A percentile compares a stretch with the other conserved stretches of the same genome.
Conservation (phyloP, 2,329 filamentous ascomycete species). For the Diaporthe sp. region DNA sequence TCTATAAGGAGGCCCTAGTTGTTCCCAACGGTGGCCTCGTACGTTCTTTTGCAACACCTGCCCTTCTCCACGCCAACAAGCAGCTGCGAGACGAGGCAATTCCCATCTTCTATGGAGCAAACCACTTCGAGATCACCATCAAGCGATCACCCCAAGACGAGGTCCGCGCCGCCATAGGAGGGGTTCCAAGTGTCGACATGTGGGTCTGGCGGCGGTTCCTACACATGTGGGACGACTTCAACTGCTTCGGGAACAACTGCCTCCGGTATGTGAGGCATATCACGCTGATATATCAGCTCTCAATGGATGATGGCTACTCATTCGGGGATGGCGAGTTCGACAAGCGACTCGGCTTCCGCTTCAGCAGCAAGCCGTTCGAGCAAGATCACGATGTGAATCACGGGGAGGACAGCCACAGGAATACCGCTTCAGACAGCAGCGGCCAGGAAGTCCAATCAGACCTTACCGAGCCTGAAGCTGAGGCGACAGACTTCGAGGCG, state of each 20-base stretch:
- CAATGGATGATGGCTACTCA: neutral
- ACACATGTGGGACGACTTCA: neutral
- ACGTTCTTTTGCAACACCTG: neutral
- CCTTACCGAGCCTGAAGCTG: neutral
- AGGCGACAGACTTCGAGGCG: too few relatives aligned
- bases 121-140: neutral
- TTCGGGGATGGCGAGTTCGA: neutral
- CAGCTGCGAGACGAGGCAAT: neutral
- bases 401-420: too few relatives aligned
- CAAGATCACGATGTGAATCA: neutral
- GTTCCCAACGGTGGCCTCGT: accelerated
- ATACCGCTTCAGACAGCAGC: too few relatives aligned
- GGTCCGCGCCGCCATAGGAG: too few relatives aligned
- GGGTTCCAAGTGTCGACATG: too few relatives aligned
- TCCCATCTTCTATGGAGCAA: neutral
- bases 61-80: neutral
- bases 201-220: neutral
- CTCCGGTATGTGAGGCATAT: neutral
- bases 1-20: neutral
- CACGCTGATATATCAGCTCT: neutral
- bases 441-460: too few relatives aligned
- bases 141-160: neutral
- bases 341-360: neutral
- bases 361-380: neutral
- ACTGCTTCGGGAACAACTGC: neutral